Evolutionary conservation across 164 flowering plant genomes (phyloP).

Genomic region (Magnolia kwangsiensis): DNA sequence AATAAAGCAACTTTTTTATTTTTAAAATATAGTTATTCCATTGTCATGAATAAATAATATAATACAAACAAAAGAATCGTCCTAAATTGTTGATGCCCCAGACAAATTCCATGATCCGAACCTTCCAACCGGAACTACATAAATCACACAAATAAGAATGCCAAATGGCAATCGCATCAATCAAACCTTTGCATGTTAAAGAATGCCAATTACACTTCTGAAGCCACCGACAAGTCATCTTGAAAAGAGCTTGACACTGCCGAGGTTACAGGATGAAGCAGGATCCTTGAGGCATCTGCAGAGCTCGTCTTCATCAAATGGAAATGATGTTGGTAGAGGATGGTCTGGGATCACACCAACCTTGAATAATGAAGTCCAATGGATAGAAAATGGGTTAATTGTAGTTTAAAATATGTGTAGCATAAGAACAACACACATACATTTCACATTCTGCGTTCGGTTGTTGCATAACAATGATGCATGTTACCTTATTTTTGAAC

Average conservation of each 20-base stretch:
- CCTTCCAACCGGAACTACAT: background rate
- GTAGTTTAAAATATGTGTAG: background rate
- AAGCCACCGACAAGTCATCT: conserved; percentile 29
- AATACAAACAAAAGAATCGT: background rate
- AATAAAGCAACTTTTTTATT: too few relatives aligned
- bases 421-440: too few relatives aligned
- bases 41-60: background rate
- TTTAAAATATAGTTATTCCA: background rate
- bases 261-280: conserved; percentile 61
- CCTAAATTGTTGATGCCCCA: background rate
- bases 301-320: conserved; percentile 72
- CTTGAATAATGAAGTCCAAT: conserved; percentile 21
- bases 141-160: background rate
- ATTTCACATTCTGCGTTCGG: too few relatives aligned
- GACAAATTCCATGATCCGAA: background rate
- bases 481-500: background rate
- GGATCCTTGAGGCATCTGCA: conserved; percentile 83
- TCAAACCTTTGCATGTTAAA: background rate
- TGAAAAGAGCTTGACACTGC: conserved; percentile 53
- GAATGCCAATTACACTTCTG: background rate
- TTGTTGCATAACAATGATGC: too few relatives aligned
- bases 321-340: conserved; percentile 81
- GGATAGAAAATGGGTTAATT: background rate
- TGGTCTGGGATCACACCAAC: conserved; percentile 92
- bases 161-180: background rate